phyloP scores from a whole-genome alignment of 306 rosid species.

The Betula pendula region DNA sequence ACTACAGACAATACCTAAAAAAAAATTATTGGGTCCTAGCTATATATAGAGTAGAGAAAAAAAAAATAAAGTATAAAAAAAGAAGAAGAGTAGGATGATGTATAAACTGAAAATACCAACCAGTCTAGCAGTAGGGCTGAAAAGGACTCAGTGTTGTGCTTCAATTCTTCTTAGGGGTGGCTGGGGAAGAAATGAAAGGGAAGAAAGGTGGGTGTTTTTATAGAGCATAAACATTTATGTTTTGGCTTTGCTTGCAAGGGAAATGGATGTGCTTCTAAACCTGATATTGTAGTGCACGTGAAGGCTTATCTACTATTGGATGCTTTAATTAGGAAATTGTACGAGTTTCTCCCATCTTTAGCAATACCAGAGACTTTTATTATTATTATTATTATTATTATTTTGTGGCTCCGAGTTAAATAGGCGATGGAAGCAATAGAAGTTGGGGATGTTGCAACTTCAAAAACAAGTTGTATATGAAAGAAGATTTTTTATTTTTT shows the following conservation, averaged over 20 bases:
- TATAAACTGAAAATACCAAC: background rate
- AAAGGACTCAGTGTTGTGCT: background rate
- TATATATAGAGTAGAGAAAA: background rate
- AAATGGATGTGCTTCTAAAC: slow-evolving; percentile 5
- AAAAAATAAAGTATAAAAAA: too few relatives aligned
- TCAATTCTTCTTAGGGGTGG: background rate
- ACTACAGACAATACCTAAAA: background rate
- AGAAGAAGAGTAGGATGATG: too few relatives aligned
- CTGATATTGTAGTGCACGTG: slow-evolving; percentile 47
- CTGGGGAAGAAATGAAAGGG: background rate
- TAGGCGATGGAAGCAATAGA: background rate
- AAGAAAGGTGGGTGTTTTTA: background rate
- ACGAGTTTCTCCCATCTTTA: slow-evolving; percentile 9
- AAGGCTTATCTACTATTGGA: slow-evolving; percentile 28
- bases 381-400: background rate
- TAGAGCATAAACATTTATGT: slow-evolving; percentile 1
- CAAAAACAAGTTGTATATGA: background rate
- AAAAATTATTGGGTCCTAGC: background rate
- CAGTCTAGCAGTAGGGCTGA: too few relatives aligned
- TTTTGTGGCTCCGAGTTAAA: background rate
- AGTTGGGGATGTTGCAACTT: background rate
- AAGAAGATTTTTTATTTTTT: too few relatives aligned
- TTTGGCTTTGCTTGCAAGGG: slow-evolving; percentile 42
- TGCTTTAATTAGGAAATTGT: slow-evolving; percentile 14
- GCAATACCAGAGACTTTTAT: too few relatives aligned